A percentile compares a stretch with the other conserved stretches of the same genome.
These are phyloP conservation scores for Cubamyces sp. DNA, from an alignment of 768 basidiomycete genomes.

Conservation along the genomic window DNA sequence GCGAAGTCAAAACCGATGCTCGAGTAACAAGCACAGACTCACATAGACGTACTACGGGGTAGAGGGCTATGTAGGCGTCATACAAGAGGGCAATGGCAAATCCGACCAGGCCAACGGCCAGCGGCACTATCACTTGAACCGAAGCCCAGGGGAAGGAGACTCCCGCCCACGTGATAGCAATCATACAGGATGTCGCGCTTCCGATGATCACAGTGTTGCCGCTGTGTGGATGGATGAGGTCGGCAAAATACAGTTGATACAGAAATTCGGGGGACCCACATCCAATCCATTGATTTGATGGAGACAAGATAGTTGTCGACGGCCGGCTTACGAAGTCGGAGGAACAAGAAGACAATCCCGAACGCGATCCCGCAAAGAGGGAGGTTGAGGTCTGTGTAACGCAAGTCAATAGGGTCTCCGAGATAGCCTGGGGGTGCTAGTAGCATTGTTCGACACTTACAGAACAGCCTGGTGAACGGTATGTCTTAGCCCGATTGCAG, in stretches of 20 bases:
- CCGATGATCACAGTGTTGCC: slow-evolving; percentile 32
- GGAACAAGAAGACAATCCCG: slow-evolving; percentile 7
- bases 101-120: slow-evolving; percentile 2
- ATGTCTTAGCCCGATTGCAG: too few species aligned
- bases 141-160: slow-evolving; percentile 41
- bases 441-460: background rate
- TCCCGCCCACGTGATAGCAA: slow-evolving; percentile 40
- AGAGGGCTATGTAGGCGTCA: slow-evolving; percentile 32
- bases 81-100: slow-evolving; percentile 14
- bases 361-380: slow-evolving; percentile 19
- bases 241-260: background rate
- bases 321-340: slow-evolving; percentile 27
- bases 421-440: too few species aligned
- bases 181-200: slow-evolving; percentile 23
- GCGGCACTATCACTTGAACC: slow-evolving; percentile 14
- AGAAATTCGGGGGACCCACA: slow-evolving; percentile 29
- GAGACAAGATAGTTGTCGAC: slow-evolving; percentile 21
- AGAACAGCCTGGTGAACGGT: slow-evolving; percentile 16
- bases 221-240: slow-evolving; percentile 19
- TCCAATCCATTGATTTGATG: slow-evolving; percentile 41
- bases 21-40: too few species aligned
- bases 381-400: slow-evolving; percentile 17
- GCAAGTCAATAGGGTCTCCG: background rate
- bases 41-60: slow-evolving; percentile 30
- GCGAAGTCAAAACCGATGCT: background rate